Evolutionary conservation across 306 rosid genomes (phyloP).

Genomic region (Malus orientalis): DNA sequence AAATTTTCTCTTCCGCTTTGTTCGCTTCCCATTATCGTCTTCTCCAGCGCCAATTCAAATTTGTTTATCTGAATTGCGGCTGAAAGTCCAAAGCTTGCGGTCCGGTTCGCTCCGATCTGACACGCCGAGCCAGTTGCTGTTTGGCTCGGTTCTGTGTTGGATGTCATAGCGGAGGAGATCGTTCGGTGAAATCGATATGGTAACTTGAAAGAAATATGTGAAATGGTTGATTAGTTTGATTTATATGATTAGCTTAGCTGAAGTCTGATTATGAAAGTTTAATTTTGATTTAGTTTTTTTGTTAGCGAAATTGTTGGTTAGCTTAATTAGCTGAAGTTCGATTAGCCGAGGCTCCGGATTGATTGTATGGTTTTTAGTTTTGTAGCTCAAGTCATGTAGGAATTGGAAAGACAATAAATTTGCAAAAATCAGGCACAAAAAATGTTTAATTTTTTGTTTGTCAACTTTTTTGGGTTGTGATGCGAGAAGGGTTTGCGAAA

Average conservation of each 20-base stretch:
- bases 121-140: constrained; percentile 8
- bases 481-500: background rate
- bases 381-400: background rate
- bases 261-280: constrained; percentile 25
- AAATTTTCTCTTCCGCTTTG: constrained; percentile 27
- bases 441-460: background rate
- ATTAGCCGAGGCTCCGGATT: background rate
- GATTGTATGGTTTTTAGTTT: background rate
- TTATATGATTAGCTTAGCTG: constrained; percentile 45
- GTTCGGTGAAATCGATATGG: constrained; percentile 74
- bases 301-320: background rate
- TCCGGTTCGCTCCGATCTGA: constrained; percentile 33
- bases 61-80: constrained; percentile 27
- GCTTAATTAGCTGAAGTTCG: background rate
- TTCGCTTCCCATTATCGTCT: constrained; percentile 39
- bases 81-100: constrained; percentile 26
- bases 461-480: background rate
- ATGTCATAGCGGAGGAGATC: constrained; percentile 75
- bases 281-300: constrained; percentile 4
- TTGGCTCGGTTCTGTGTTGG: constrained; percentile 49
- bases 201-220: constrained; percentile 22
- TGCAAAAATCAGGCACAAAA: background rate
- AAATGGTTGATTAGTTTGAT: constrained; percentile 20
- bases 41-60: constrained; percentile 39
- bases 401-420: background rate